Base-by-base conservation (phyloP, 1,284 basidiomycete genomes). In the Porogramme epimiltina region DNA sequence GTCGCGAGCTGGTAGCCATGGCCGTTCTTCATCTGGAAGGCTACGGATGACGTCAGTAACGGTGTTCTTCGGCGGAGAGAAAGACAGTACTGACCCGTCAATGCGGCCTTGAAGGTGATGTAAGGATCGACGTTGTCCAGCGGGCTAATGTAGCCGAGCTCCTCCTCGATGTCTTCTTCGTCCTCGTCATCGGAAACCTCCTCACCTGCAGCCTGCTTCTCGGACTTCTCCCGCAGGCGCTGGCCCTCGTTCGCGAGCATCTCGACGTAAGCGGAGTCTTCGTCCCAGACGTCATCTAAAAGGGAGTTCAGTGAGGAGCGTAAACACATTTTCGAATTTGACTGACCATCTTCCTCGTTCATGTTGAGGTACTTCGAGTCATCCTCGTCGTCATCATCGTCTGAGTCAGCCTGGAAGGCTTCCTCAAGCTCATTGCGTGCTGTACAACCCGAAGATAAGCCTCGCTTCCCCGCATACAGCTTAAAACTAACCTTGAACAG, bases 261-360 rank as follows among this genome's bases (percentile, higher is more conserved):
- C 67, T 92, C 90, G 44, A 91, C 75, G 64, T 91, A 91, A 2
- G 85, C 87, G 3, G 89, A 89, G 59, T 92, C 90, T 54, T 89
- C 86, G 62, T 92, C 90, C 85, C 87, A 91, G 16, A 92, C 88
- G 64, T 91, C 89, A 60, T 86, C 85, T 84, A 59, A 11, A 36
- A 45, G 28, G 42, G 5, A 52, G 20, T 41, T 33, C 9, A 18
- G 15, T 16, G 39, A 47, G 22, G 41, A 38, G 24, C 10, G 22
- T 18, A 13, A n/a, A 42, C 54, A 42, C 15, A 13, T 28, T 26
- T 10, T 18, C 4, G 15, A 5, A 13, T 6, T 36, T 10, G 5
- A 64, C 76, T 52, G 50, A 86, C 84, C 88, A 64, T 91, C 87
- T 54, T 90, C 83, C 56, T 84, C 85, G 51, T 83, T 82, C 62